These are phyloP conservation scores for Suillus clintonianus DNA, from an alignment of 768 basidiomycete genomes.

Conservation along the genomic window DNA sequence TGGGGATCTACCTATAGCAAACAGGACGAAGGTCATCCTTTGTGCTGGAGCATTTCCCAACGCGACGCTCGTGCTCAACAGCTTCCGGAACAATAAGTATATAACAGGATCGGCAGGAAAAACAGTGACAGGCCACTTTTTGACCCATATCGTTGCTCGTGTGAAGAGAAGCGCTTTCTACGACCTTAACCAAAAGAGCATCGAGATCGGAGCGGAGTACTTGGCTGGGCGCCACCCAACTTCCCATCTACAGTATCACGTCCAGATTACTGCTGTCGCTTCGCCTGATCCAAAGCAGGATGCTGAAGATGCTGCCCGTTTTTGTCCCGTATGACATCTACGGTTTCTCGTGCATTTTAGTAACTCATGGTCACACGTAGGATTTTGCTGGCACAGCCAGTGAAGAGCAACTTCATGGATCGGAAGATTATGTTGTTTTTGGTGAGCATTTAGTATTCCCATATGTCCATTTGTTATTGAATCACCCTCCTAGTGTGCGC, in stretches of 20 bases:
- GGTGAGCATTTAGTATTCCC: neutral
- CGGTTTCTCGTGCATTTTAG: neutral
- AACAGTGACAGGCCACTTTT: conserved; percentile 18
- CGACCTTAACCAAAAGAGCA: neutral
- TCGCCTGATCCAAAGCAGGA: conserved; percentile 11
- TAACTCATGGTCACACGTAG: neutral
- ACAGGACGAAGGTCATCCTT: conserved; percentile 19
- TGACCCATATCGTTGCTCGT: conserved; percentile 14
- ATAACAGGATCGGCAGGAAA: conserved; percentile 15
- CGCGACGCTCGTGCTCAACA: conserved; percentile 20
- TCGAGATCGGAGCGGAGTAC: neutral
- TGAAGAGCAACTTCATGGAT: conserved; percentile 11
- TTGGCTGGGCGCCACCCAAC: neutral
- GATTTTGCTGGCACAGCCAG: conserved; percentile 18
- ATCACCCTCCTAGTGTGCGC: neutral
- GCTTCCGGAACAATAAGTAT: conserved; percentile 2
- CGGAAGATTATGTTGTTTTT: neutral
- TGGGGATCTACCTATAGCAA: conserved; percentile 13
- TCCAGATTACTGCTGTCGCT: conserved; percentile 7
- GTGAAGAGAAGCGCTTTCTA: neutral
- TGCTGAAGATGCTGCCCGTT: conserved; percentile 15
- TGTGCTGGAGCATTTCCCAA: conserved; percentile 21
- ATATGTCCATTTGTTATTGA: neutral
- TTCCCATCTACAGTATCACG: neutral
- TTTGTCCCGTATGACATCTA: conserved; percentile 9